phyloP scores from a whole-genome alignment of 352 stramenopile species.

The Plasmopara halstedii region DNA sequence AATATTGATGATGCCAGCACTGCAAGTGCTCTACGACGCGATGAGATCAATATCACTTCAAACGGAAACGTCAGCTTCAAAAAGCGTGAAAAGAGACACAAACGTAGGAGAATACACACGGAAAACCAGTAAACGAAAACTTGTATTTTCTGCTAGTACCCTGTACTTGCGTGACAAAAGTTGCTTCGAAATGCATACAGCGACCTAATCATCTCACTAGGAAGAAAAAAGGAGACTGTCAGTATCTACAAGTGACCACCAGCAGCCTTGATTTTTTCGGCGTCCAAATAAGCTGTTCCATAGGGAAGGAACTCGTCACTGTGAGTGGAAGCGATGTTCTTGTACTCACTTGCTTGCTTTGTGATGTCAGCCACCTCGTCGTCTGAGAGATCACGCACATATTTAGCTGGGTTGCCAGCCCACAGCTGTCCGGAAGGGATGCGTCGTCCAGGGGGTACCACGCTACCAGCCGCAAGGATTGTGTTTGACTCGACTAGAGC shows the following conservation, averaged over 20 bases:
- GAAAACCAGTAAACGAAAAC: conserved; percentile 34
- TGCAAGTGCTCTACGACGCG: conserved; percentile 14
- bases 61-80: conserved; percentile 64
- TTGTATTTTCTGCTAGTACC: no score
- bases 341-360: conserved; percentile 83
- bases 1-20: conserved; percentile 33
- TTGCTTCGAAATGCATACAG: conserved; percentile 10
- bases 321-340: conserved; percentile 76
- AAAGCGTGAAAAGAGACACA: conserved; percentile 65
- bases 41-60: conserved; percentile 46
- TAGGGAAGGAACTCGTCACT: conserved; percentile 87
- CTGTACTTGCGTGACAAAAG: conserved; percentile 13
- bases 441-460: conserved; percentile 82
- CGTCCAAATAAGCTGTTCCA: conserved; percentile 84
- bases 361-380: conserved; percentile 87
- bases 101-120: conserved; percentile 45
- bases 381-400: conserved; percentile 88
- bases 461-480: conserved; percentile 93
- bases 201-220: conserved; percentile 14
- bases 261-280: conserved; percentile 79
- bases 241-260: conserved; percentile 69
- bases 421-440: conserved; percentile 92
- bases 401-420: conserved; percentile 95
- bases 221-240: conserved; percentile 5
- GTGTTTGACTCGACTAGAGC: conserved; percentile 90